Percentiles rank a stretch among this genome's conserved stretches.
Conservation (phyloP, 2,329 filamentous ascomycete genomes). For the Colletotrichum gigasporum region DNA sequence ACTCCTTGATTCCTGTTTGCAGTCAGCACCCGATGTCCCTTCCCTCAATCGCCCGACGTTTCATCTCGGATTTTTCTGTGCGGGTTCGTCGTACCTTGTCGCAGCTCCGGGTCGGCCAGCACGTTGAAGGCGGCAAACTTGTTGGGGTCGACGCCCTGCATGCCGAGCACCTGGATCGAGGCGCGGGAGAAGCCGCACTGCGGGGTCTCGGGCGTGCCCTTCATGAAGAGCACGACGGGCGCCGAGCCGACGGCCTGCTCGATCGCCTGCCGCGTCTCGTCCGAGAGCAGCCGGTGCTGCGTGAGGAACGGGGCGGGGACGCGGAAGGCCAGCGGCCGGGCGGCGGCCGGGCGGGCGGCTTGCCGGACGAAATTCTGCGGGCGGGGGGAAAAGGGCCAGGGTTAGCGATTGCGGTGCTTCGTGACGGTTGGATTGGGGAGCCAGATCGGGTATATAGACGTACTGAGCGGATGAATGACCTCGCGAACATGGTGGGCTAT, state of each 20-base stretch:
- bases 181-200: conserved; percentile 98
- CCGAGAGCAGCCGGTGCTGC: conserved; percentile 77
- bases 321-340: conserved; percentile 35
- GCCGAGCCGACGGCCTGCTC: conserved; percentile 88
- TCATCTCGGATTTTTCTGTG: not conserved
- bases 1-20: conserved; percentile 90
- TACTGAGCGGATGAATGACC: conserved; percentile 28
- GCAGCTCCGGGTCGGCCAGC: conserved; percentile 87
- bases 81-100: conserved; percentile 70
- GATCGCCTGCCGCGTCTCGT: conserved; percentile 82
- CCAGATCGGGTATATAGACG: not conserved
- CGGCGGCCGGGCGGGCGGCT: conserved; percentile 45
- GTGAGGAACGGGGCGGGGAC: conserved; percentile 31
- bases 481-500: conserved; percentile 21
- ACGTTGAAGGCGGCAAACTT: conserved; percentile 99
- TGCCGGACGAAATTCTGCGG: conserved; percentile 48
- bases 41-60: not conserved
- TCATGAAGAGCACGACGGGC: conserved; percentile 98
- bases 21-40: conserved; percentile 14
- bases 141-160: conserved; percentile 92
- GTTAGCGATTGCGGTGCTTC: not conserved
- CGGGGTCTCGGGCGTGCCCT: conserved; percentile 94
- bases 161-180: conserved; percentile 90
- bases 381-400: no score
- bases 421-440: rapidly evolving